Evolutionary conservation across 768 basidiomycete species (phyloP), one percentile per base, ranked within the genome.

Genomic region (Trametes maxima): DNA sequence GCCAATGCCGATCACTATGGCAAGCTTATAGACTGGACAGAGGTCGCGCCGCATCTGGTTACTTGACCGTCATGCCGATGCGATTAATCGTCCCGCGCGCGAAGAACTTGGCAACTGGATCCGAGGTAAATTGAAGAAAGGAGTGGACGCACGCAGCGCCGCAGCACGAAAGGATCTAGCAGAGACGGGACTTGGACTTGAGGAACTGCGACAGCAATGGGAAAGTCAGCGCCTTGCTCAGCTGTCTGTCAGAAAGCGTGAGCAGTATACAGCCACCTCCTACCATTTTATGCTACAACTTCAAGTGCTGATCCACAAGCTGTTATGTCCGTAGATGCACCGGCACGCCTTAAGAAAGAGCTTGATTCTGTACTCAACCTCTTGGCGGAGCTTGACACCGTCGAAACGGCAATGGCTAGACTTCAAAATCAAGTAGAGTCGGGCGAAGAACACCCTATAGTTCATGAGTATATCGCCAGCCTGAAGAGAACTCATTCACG

Each of bases 121-220:
- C 7, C 17, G 35, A 6, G 13, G 13, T 42, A 5, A 21, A 7
- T 39, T 54, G 7, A 54, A 54, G 37, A 36, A 40, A 5, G 53
- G 53, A 5, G 42, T 54, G 14, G 37, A 42, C 2, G 43, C 28
- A 13, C 55, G 44, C 11, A 28, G 8, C 12, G 2, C n/a, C 0
- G 11, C 7, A 3, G 72, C 71, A 5, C 17, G 47, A 1, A 50
- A 61, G 11, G 35, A 48, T 0, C 60, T 78, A 1, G 50, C 52
- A 2, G 24, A 64, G 2, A 72, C 68, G 42, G 67, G 64, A 0
- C 39, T 73, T 5, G 1, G 63, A 0, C 22, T 60, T 0, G n/a
- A 33, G 2, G 68, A 74, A 1, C 64, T 79, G 0, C 56, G 68
- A 0, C 13, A 56, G 5, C 67, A 79, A 48, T 79, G 78, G 79